phyloP scores from a whole-genome alignment of 176 grass and related monocot genomes.

The Cenchrus fungigraminus region DNA sequence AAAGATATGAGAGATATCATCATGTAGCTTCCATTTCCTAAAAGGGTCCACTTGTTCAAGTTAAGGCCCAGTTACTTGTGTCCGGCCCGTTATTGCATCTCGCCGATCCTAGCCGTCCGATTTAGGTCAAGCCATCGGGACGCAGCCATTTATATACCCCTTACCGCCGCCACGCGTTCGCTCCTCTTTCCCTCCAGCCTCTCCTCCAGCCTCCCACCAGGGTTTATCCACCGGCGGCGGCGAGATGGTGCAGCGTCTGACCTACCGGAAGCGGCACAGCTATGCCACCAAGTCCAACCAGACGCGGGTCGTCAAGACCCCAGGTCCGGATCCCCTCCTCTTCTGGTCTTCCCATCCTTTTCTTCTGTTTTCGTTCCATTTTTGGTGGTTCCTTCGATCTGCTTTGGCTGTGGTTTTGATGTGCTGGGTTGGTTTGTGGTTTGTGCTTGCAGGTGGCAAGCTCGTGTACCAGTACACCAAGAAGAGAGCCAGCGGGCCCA shows the following conservation, averaged over 20 bases:
- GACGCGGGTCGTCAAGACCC: constrained; percentile 95
- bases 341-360: background rate
- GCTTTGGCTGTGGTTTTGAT: background rate
- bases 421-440: background rate
- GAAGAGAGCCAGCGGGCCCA: constrained; percentile 93
- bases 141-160: constrained; percentile 54
- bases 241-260: constrained; percentile 87
- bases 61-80: background rate
- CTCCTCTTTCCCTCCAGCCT: constrained; percentile 23
- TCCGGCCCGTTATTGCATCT: constrained; percentile 10
- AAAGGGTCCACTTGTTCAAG: background rate
- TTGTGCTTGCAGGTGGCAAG: constrained; percentile 65
- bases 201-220: background rate
- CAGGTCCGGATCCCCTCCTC: constrained; percentile 44
- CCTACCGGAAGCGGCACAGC: constrained; percentile 92
- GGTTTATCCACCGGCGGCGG: constrained; percentile 35
- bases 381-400: background rate
- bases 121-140: constrained; percentile 44
- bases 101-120: constrained; percentile 53
- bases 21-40: no score
- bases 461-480: constrained; percentile 95
- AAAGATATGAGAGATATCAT: no score
- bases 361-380: background rate
- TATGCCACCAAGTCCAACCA: constrained; percentile 98
- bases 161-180: background rate